Base-by-base conservation (phyloP, 2,329 filamentous ascomycete genomes). In the Hypoxylon sp. region DNA sequence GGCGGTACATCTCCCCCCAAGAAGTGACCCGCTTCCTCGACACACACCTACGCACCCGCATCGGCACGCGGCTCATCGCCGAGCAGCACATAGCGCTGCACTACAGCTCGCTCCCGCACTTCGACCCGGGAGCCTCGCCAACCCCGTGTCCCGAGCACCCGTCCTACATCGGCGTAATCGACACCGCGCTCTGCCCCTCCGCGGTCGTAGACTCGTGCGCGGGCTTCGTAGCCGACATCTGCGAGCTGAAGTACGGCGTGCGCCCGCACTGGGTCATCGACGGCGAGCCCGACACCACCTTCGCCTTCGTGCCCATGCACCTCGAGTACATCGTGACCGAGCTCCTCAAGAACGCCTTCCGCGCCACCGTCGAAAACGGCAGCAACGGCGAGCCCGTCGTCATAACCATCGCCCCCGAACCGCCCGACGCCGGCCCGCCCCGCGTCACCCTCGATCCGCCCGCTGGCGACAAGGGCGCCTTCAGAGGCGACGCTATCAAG, bases 261-360 rank as follows among this genome's bases (percentile, higher is more conserved):
- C 88, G 96, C 0, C 96, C 96, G 0, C 86, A 85, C 1, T 85
- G 97, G 74, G 81, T 90, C 48, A 91, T 99, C 73, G 91, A 94
- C 70, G 96, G 96, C 69, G 91, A 96, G 76, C 90, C 91, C 0
- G 90, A 91, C 54, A 93, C 94, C n/a, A 90, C 89, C 0, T 97
- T 99, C 75, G 94, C 95, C 19, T 96, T 96, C 75, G 90, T 99
- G 7, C 96, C 96, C 12, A 96, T 97, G 77, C 96, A 99, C 78
- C 86, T 99, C 23, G 95, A 98, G 79, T 99, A 99, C 78, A 97
- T 99, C 70, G 88, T 97, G 69, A 99, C 95, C 0, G 96, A 99
- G 79, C 85, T 99, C 1, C 86, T 99, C 63, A 99, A 99, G 80
- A 99, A 99, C 75, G 93, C 94, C 0, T 99, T 98, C 81, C 89